Evolutionary conservation across 306 rosid genomes (phyloP).

Genomic region (Castanea mollissima): DNA sequence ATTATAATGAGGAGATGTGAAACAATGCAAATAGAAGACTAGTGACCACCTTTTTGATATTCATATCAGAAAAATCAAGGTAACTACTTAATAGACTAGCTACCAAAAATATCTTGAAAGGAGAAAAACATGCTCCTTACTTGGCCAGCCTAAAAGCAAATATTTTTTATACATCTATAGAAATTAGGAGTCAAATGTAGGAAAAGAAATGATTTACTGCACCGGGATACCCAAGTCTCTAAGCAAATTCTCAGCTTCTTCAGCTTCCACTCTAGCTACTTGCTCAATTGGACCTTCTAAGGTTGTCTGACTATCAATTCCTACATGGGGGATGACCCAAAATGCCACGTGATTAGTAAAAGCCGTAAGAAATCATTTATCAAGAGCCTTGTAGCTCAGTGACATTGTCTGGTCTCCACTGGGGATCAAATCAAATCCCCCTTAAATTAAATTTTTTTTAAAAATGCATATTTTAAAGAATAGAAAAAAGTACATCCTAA

Average conservation of each 20-base stretch:
- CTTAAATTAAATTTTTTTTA: too few relatives aligned
- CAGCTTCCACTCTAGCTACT: slow-evolving; percentile 80
- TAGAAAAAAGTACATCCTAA: too few relatives aligned
- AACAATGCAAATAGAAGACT: background rate
- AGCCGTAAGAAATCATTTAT: background rate
- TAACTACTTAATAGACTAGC: background rate
- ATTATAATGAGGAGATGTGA: background rate
- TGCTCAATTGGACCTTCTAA: slow-evolving; percentile 90
- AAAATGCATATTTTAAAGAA: too few relatives aligned
- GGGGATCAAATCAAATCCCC: too few relatives aligned
- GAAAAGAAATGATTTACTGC: slow-evolving; percentile 14
- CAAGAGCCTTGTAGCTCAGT: too few relatives aligned
- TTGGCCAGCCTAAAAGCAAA: slow-evolving; percentile 14
- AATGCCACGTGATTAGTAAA: background rate
- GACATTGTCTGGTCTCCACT: too few relatives aligned
- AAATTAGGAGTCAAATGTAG: background rate
- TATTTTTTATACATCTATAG: background rate
- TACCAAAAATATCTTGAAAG: background rate
- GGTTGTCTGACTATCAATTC: slow-evolving; percentile 57
- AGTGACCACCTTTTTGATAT: background rate
- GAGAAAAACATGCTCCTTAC: background rate
- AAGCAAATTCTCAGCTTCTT: slow-evolving; percentile 77
- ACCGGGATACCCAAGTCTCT: slow-evolving; percentile 85
- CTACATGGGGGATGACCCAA: slow-evolving; percentile 37
- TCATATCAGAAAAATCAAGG: background rate